Conservation (phyloP, 1,284 basidiomycete genomes). For the Kalmanozyma brasiliensis region DNA sequence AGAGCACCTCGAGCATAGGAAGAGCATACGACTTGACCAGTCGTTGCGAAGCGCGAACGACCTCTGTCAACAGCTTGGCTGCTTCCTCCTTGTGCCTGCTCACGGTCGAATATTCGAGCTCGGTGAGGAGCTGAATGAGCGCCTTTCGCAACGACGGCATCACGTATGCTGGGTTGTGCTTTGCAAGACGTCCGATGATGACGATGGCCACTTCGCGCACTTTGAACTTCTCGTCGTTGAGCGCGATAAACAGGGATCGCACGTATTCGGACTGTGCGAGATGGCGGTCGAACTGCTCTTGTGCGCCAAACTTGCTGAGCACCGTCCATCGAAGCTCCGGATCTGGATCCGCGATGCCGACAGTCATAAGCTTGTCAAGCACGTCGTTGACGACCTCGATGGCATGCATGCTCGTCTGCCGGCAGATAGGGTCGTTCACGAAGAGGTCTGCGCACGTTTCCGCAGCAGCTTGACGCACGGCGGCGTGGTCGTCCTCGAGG, state of each 20-base stretch:
- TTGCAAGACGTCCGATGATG: slow-evolving; percentile 91
- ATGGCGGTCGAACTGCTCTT: slow-evolving; percentile 95
- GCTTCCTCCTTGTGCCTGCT: slow-evolving; percentile 78
- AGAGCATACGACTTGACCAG: slow-evolving; percentile 96
- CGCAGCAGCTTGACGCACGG: slow-evolving; percentile 90
- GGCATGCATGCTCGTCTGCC: slow-evolving; percentile 93
- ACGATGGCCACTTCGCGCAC: slow-evolving; percentile 90
- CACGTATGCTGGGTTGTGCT: slow-evolving; percentile 97
- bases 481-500: slow-evolving; percentile 89
- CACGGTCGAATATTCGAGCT: slow-evolving; percentile 94
- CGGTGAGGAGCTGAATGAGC: slow-evolving; percentile 94
- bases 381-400: slow-evolving; percentile 98
- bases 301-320: slow-evolving; percentile 85
- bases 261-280: slow-evolving; percentile 99
- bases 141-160: slow-evolving; percentile 97
- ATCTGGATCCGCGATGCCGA: slow-evolving; percentile 92
- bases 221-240: slow-evolving; percentile 96
- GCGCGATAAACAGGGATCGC: slow-evolving; percentile 92
- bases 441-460: slow-evolving; percentile 89
- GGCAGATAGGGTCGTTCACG: slow-evolving; percentile 94
- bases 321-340: slow-evolving; percentile 71
- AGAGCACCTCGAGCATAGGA: slow-evolving; percentile 91
- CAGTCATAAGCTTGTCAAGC: slow-evolving; percentile 93
- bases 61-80: slow-evolving; percentile 64
- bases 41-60: slow-evolving; percentile 79